Evolutionary conservation across 2,329 filamentous ascomycete species (phyloP), one percentile per base, ranked within the genome.

Genomic region (Penicillium sp.): DNA sequence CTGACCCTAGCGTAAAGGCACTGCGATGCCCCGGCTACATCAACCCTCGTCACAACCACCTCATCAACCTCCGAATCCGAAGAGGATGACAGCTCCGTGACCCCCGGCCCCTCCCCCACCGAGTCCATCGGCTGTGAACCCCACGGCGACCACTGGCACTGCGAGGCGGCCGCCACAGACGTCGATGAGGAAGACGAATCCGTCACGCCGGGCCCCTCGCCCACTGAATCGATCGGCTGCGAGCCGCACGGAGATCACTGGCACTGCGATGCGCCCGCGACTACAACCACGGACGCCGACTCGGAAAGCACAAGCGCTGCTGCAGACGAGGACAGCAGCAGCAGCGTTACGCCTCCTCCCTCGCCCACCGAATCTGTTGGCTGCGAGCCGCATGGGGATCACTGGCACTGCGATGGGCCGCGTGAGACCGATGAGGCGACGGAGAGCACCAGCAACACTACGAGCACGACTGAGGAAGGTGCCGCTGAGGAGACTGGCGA

Each of bases 211-310:
- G 71, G 69, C 17, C 71, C 71, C 30, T 73, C 70, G 19, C 73
- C 73, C n/a, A 75, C 72, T 5, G 72, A 67, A 13, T 75, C 70
- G 4, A 38, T 67, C 15, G 69, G 71, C 44, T 69, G 70, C 51
- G 64, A 71, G 23, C 64, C 71, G 2, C 67, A 72, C 35, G 70
- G 70, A 6, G 70, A 73, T 23, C 71, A 73, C 54, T 73, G 73
- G 72, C 71, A 75, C 55, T 75, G 73, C 48, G 69, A 72, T 7
- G 73, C 70, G 5, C 70, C 72, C 13, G 70, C 67, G 11, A 53
- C 58, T 7, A 53, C 58, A 8, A 61, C 66, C 3, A 44, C 63
- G 15, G 45, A 61, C 4, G 15, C 21, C 58, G 2, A 58, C 58
- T 19, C 31, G 56, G 15, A 56, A 2, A 15, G 23, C 21, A 44